Evolutionary conservation across 257 asterid genomes (phyloP).

Genomic region (Vinca minor): DNA sequence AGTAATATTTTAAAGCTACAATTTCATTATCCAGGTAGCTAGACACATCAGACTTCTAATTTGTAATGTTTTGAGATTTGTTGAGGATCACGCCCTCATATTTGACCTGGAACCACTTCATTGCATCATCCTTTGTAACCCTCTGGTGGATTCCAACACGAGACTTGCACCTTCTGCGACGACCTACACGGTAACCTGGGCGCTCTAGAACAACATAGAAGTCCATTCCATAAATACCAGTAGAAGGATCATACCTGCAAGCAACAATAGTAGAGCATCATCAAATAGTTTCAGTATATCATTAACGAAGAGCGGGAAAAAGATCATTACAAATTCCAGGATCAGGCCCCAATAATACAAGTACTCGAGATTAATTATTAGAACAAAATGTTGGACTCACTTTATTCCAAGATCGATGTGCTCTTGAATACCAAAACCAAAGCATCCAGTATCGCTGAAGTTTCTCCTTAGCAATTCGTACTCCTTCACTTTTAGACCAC

Average conservation of each 20-base stretch:
- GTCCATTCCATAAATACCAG: conserved; percentile 46
- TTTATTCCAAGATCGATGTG: conserved; percentile 45
- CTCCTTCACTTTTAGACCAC: conserved; percentile 45
- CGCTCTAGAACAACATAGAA: conserved; percentile 40
- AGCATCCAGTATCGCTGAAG: conserved; percentile 45
- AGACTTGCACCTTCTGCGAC: conserved; percentile 40
- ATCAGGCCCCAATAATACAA: background rate
- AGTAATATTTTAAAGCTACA: background rate
- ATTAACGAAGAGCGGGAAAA: no score
- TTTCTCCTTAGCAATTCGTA: conserved; percentile 38
- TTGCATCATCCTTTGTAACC: conserved; percentile 38
- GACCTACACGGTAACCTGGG: conserved; percentile 40
- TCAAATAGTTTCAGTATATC: background rate
- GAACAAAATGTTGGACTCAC: conserved; percentile 14
- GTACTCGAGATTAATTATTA: no score
- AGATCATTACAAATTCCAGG: no score
- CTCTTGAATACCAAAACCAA: conserved; percentile 47
- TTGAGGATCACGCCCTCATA: conserved; percentile 43
- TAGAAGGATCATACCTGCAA: conserved; percentile 39
- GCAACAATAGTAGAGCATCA: background rate
- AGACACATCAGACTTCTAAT: conserved; percentile 8
- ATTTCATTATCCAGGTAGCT: background rate
- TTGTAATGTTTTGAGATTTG: conserved; percentile 31
- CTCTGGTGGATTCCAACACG: conserved; percentile 46
- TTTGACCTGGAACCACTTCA: conserved; percentile 45